phyloP scores from a whole-genome alignment of 192 early-diverging fungal genomes.

The Coemansia sp. region DNA sequence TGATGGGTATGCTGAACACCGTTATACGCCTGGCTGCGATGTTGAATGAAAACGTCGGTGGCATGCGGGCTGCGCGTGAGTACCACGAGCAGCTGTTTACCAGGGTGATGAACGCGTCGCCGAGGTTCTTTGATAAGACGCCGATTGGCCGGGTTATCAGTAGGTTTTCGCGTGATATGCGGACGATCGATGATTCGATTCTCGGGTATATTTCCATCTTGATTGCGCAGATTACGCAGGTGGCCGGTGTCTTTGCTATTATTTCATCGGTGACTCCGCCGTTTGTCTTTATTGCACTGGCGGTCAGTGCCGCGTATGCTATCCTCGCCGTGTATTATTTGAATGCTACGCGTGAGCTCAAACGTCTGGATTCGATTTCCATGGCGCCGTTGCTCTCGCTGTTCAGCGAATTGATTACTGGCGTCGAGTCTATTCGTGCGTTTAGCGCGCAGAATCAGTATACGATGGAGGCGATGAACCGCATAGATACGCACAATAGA shows the following conservation, averaged over 20 bases:
- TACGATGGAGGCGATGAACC: constrained; percentile 62
- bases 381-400: constrained; percentile 77
- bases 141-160: constrained; percentile 88
- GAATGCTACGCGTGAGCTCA: constrained; percentile 80
- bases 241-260: constrained; percentile 61
- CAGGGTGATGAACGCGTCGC: constrained; percentile 69
- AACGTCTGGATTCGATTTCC: constrained; percentile 81
- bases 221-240: constrained; percentile 58
- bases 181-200: constrained; percentile 74
- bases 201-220: constrained; percentile 58
- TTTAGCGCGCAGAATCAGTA: constrained; percentile 80
- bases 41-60: constrained; percentile 26
- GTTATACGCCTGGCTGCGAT: constrained; percentile 36
- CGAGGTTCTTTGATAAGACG: constrained; percentile 90
- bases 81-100: constrained; percentile 64
- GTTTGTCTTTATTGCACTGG: constrained; percentile 70
- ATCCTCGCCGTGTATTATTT: constrained; percentile 75
- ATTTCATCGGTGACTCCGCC: constrained; percentile 70
- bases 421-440: constrained; percentile 82
- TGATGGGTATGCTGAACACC: constrained; percentile 58
- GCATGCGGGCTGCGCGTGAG: constrained; percentile 58
- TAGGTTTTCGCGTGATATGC: constrained; percentile 87
- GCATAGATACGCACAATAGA: constrained; percentile 79
- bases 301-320: constrained; percentile 63
- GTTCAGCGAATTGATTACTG: constrained; percentile 79